A percentile compares a stretch with the other conserved stretches of the same genome.
These are phyloP conservation scores for Diaporthe sp. DNA, from an alignment of 2,329 filamentous ascomycete species.

Conservation along the genomic window DNA sequence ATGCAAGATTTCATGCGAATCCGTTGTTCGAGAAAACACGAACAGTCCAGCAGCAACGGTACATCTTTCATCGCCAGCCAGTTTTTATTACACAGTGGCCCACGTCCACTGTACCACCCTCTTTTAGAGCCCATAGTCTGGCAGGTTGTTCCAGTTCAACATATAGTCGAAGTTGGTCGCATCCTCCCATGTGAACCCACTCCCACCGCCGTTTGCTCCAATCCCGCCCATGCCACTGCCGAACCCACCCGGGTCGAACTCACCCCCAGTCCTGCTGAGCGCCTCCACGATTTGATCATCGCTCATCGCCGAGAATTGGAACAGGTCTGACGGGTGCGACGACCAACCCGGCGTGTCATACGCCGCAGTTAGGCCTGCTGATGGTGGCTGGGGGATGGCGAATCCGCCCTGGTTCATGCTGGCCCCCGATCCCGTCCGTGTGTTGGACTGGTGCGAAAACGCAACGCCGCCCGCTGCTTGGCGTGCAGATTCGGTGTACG, in stretches of 20 bases:
- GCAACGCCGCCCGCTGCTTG: conserved; percentile 29
- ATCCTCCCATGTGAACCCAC: conserved; percentile 72
- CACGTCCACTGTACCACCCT: too few species aligned
- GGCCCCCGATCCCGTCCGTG: neutral
- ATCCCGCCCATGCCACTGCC: conserved; percentile 64
- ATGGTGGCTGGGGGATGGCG: conserved; percentile 41
- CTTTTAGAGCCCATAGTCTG: conserved; percentile 56
- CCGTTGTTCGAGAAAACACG: neutral
- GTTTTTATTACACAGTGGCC: neutral
- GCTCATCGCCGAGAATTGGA: conserved; percentile 79
- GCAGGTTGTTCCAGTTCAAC: conserved; percentile 59
- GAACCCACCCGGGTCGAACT: conserved; percentile 66
- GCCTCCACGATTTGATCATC: conserved; percentile 77
- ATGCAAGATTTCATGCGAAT: neutral
- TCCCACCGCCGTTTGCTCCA: conserved; percentile 64
- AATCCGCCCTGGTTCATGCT: conserved; percentile 35
- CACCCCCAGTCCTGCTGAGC: conserved; percentile 73
- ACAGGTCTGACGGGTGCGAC: conserved; percentile 61
- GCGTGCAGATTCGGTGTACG: conserved; percentile 14
- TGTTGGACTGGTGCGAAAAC: conserved; percentile 8
- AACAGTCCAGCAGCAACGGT: neutral
- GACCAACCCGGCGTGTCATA: conserved; percentile 47
- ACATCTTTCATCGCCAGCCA: neutral
- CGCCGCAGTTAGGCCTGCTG: conserved; percentile 43
- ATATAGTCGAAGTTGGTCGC: conserved; percentile 71